A percentile compares a stretch with the other conserved stretches of the same genome.
Conservation (phyloP, 139 green algal genomes). For the Coccomyxa sp. region DNA sequence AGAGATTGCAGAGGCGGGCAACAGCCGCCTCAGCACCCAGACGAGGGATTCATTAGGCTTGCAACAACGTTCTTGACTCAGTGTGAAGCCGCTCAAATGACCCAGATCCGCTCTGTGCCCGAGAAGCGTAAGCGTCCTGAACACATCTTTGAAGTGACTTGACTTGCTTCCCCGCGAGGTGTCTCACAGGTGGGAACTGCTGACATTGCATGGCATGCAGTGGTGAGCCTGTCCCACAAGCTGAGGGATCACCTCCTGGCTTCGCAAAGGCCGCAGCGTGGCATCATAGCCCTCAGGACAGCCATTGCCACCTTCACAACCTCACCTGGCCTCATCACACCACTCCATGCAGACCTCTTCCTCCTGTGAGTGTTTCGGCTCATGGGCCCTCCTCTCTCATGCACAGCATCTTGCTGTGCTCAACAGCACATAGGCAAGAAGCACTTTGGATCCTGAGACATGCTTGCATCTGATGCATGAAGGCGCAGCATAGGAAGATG, state of each 20-base stretch:
- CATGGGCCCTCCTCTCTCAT: background rate
- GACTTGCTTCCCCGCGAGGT: background rate
- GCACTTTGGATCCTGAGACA: background rate
- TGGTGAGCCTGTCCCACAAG: slow-evolving; percentile 47
- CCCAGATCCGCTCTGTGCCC: slow-evolving; percentile 51
- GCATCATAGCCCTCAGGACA: slow-evolving; percentile 53
- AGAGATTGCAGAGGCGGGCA: background rate
- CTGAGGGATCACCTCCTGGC: slow-evolving; percentile 48
- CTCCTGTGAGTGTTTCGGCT: slow-evolving; percentile 46
- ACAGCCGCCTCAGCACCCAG: slow-evolving; percentile 11
- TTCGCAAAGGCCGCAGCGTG: slow-evolving; percentile 26
- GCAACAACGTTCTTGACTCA: slow-evolving; percentile 40
- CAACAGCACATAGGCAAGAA: background rate
- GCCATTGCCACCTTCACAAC: slow-evolving; percentile 58
- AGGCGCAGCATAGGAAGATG: too few relatives aligned
- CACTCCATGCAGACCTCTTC: slow-evolving; percentile 78
- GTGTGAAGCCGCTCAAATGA: slow-evolving; percentile 36
- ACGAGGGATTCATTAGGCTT: slow-evolving; percentile 34
- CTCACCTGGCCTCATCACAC: slow-evolving; percentile 61
- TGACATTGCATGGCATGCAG: slow-evolving; percentile 31
- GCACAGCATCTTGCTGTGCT: background rate
- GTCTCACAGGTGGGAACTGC: background rate
- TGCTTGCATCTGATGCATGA: too few relatives aligned
- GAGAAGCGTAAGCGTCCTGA: slow-evolving; percentile 52
- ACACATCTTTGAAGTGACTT: background rate